phyloP scores from a whole-genome alignment of 2,329 filamentous ascomycete species.

The Pseudopyricularia javanii region DNA sequence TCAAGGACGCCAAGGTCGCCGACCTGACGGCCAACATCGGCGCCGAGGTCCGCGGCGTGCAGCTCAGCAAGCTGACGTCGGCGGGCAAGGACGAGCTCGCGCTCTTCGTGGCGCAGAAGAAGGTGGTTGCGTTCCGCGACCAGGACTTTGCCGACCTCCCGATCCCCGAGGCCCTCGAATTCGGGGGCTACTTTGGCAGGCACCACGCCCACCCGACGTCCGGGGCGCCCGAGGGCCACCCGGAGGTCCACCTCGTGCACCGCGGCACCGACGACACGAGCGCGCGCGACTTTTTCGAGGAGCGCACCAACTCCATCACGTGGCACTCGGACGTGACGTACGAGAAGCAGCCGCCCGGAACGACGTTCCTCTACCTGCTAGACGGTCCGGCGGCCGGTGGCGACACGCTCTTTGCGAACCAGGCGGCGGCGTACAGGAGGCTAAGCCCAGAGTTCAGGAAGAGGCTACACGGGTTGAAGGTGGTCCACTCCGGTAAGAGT shows the following conservation, averaged over 20 bases:
- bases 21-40: slow-evolving; percentile 57
- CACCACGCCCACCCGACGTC: slow-evolving; percentile 66
- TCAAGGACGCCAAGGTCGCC: slow-evolving; percentile 31
- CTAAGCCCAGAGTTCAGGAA: slow-evolving; percentile 69
- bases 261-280: slow-evolving; percentile 54
- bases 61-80: slow-evolving; percentile 48
- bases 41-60: slow-evolving; percentile 53
- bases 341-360: slow-evolving; percentile 78
- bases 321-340: slow-evolving; percentile 90
- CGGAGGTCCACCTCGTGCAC: slow-evolving; percentile 61
- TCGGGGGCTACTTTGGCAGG: slow-evolving; percentile 42
- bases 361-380: slow-evolving; percentile 77
- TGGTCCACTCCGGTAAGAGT: slow-evolving; percentile 57
- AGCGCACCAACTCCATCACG: slow-evolving; percentile 67
- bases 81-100: slow-evolving; percentile 59
- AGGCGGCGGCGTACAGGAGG: slow-evolving; percentile 67
- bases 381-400: slow-evolving; percentile 70
- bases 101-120: slow-evolving; percentile 55
- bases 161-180: slow-evolving; percentile 50
- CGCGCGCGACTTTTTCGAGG: slow-evolving; percentile 37
- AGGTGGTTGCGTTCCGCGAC: slow-evolving; percentile 57
- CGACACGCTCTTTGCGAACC: slow-evolving; percentile 73
- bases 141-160: slow-evolving; percentile 54
- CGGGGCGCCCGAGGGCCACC: slow-evolving; percentile 55
- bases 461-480: slow-evolving; percentile 66